phyloP scores from a whole-genome alignment of 2,329 filamentous ascomycete species.

The Clonostachys rosea region DNA sequence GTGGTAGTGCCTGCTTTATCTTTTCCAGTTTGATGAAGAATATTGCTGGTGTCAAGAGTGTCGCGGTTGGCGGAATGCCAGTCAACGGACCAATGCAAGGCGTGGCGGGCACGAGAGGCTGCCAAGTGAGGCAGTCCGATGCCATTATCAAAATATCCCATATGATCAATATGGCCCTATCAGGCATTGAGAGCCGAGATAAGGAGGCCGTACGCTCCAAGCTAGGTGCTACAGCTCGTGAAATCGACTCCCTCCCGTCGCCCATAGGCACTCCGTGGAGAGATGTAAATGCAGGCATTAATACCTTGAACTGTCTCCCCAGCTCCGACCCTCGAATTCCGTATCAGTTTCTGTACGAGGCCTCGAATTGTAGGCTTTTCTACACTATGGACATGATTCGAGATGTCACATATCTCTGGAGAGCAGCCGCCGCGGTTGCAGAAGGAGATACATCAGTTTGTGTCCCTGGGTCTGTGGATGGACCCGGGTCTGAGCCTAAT shows the following conservation, averaged over 20 bases:
- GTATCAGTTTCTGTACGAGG: conserved; percentile 52
- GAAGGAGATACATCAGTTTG: no score
- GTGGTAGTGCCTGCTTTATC: conserved; percentile 55
- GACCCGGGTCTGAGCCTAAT: no score
- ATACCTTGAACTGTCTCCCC: conserved; percentile 32
- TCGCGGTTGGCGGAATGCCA: conserved; percentile 54
- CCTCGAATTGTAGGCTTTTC: conserved; percentile 54
- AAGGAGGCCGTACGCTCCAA: no score
- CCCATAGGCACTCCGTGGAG: conserved; percentile 5
- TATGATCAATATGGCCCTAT: neutral
- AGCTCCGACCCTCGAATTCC: conserved; percentile 25
- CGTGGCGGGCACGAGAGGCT: conserved; percentile 54
- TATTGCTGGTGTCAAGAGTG: conserved; percentile 46
- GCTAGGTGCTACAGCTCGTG: no score
- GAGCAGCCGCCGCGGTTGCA: conserved; percentile 1
- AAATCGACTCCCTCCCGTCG: neutral
- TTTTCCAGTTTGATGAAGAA: conserved; percentile 50
- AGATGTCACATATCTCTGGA: conserved; percentile 43
- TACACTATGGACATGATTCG: conserved; percentile 45
- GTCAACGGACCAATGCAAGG: conserved; percentile 45
- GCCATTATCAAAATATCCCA: conserved; percentile 7
- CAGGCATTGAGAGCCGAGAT: no score
- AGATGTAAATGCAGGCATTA: conserved; percentile 18
- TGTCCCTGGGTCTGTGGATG: no score
- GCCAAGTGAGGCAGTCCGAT: conserved; percentile 24